Base-by-base conservation (phyloP, 495 filamentous ascomycete species). In the Melanomma pulvis-pyrius region DNA sequence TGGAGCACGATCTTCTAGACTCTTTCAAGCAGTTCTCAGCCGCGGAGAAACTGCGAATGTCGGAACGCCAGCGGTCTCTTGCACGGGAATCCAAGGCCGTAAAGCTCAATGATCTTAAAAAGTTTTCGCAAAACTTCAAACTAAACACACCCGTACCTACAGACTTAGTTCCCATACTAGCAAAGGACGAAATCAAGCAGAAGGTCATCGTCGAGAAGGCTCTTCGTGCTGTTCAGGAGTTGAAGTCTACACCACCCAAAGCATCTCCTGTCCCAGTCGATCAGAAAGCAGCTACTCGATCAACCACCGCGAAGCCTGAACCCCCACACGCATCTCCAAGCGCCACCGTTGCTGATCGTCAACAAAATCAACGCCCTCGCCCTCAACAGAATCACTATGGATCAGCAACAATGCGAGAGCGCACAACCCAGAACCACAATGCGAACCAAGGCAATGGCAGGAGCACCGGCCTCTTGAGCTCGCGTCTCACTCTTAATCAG, bases 111-210 rank as follows among this genome's bases (percentile, higher is more conserved):
- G 94, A 99, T 73, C 79, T 99, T 61, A 93, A 92, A 84, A 96
- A 92, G 68, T 99, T 99, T 72, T 91, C 96, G 0, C 81, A 88
- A 71, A 94, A 82, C 76, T 99, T 99, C 81, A 97, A 97, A 76
- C 84, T 99, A 1, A 84, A 87, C 12, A 96, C 92, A 1, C 92
- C 92, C 11, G 92, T 99, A 9, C 94, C 94, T 7, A 86, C 86
- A 64, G 94, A 99, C 76, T 77, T 99, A 50, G 90, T 99, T 24
- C 87, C 90, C 1, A 99, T 99, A 66, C 87, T 99, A 47, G 93
- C 94, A 22, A 99, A 98, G 74, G 94, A 99, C 74, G 90, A 90
- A 22, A 81, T 79, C 48, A 98, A 97, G 79, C 94, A 99, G 78
- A 85, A 91, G 67, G 85, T 90, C 74, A 98, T 99, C 67, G 87